phyloP scores from a whole-genome alignment of 192 early-diverging fungal species.

The Entomortierella chlamydospora region DNA sequence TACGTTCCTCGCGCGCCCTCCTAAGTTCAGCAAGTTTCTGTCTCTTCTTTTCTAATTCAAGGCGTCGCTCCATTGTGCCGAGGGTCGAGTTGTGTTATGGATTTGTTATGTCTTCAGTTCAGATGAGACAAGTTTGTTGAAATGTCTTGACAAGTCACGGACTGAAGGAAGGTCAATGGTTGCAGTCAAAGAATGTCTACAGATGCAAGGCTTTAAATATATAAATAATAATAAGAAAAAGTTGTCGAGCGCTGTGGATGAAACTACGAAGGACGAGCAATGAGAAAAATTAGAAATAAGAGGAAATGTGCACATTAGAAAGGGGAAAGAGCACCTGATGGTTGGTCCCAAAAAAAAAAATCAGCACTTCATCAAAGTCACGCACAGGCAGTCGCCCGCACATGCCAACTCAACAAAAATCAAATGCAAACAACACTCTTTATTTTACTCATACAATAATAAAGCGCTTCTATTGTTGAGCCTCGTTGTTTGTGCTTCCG shows the following conservation, averaged over 20 bases:
- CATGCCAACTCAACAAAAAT: neutral
- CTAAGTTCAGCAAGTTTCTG: conserved; percentile 92
- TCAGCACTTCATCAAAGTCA: too few species aligned
- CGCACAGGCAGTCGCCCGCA: neutral
- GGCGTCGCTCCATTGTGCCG: conserved; percentile 70
- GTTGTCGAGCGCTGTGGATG: neutral
- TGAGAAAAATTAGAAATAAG: neutral
- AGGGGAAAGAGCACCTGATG: too few species aligned
- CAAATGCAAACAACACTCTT: too few species aligned
- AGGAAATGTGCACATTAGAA: too few species aligned
- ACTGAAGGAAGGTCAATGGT: too few species aligned
- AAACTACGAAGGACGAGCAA: neutral
- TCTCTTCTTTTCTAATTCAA: conserved; percentile 92
- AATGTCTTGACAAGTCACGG: neutral
- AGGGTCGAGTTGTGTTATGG: neutral
- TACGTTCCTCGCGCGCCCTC: conserved; percentile 85
- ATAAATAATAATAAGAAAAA: neutral
- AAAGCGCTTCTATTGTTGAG: neutral
- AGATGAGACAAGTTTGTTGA: neutral
- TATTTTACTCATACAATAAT: too few species aligned
- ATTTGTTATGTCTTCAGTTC: neutral
- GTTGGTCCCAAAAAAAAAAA: too few species aligned
- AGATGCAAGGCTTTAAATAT: neutral
- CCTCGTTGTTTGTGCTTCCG: neutral
- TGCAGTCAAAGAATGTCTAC: too few species aligned